phyloP scores from a whole-genome alignment of 768 basidiomycete genomes.

The Mycena leptocephala region DNA sequence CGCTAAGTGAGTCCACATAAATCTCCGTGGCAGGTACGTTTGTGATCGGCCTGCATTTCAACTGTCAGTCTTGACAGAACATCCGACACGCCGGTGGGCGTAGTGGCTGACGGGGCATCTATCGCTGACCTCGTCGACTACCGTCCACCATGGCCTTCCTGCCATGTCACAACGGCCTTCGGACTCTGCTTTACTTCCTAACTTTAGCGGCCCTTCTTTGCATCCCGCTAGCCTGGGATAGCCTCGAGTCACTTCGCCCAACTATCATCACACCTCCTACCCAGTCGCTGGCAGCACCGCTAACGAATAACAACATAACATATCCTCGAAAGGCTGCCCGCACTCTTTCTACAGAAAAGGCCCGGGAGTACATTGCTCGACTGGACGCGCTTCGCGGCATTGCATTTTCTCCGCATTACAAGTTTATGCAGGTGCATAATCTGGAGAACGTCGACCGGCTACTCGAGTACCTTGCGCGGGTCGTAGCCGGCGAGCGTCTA shows the following conservation, averaged over 20 bases:
- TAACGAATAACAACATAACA: constrained; percentile 15
- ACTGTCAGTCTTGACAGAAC: neutral
- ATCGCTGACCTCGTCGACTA: too few relatives aligned
- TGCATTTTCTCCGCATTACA: constrained; percentile 21
- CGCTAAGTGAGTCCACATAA: neutral
- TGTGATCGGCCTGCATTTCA: neutral
- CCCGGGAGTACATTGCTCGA: constrained; percentile 18
- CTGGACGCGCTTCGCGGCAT: constrained; percentile 3
- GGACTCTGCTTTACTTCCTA: neutral
- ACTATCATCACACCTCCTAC: neutral
- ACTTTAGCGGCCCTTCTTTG: neutral
- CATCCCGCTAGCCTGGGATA: neutral
- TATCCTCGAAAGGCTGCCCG: constrained; percentile 8
- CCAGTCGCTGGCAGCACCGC: neutral
- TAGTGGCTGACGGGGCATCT: too few relatives aligned
- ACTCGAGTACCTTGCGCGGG: too few relatives aligned
- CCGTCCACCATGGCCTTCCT: too few relatives aligned
- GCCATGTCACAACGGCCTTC: too few relatives aligned
- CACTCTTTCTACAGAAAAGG: neutral
- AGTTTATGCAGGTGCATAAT: constrained; percentile 15
- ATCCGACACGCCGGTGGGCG: too few relatives aligned
- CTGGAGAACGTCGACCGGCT: too few relatives aligned
- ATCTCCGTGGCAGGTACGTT: too few relatives aligned
- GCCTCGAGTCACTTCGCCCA: neutral
- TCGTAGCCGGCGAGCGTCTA: too few relatives aligned